These are phyloP conservation scores for Leucocoprinus sp. DNA, from an alignment of 768 basidiomycete genomes.

Conservation along the genomic window DNA sequence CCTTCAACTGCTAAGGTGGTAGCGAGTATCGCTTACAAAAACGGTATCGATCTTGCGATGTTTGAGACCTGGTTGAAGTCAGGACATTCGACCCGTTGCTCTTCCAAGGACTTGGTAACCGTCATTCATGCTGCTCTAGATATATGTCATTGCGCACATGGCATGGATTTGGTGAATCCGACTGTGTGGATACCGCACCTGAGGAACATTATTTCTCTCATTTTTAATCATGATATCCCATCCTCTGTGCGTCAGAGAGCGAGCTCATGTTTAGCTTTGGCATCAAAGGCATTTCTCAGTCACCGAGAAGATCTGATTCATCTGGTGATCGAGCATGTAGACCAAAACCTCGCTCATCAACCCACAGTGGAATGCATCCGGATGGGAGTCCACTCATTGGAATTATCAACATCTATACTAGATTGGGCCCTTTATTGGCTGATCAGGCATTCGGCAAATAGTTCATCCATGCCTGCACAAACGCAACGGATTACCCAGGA, in stretches of 20 bases:
- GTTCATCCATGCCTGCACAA: neutral
- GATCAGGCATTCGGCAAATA: slow-evolving; percentile 1
- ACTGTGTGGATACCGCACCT: slow-evolving; percentile 25
- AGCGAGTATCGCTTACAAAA: slow-evolving; percentile 35
- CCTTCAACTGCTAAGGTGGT: slow-evolving; percentile 36
- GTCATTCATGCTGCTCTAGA: slow-evolving; percentile 45
- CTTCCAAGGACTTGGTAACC: slow-evolving; percentile 24
- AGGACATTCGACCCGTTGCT: slow-evolving; percentile 17
- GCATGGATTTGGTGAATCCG: slow-evolving; percentile 10
- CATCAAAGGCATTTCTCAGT: neutral
- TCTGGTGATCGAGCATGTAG: neutral
- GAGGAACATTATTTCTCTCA: slow-evolving; percentile 9
- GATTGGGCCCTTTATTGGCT: slow-evolving; percentile 5
- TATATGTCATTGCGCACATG: slow-evolving; percentile 9
- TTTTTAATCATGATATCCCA: slow-evolving; percentile 1
- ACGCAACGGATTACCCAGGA: neutral
- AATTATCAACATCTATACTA: neutral
- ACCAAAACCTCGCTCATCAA: neutral
- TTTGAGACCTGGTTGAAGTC: slow-evolving; percentile 36
- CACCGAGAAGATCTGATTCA: neutral
- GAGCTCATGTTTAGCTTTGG: neutral
- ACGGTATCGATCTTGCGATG: slow-evolving; percentile 16
- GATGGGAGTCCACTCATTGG: neutral
- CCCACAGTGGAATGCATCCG: slow-evolving; percentile 3
- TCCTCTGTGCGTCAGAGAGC: neutral